Conservation (phyloP, 768 basidiomycete species). For the Boletales sp. region DNA sequence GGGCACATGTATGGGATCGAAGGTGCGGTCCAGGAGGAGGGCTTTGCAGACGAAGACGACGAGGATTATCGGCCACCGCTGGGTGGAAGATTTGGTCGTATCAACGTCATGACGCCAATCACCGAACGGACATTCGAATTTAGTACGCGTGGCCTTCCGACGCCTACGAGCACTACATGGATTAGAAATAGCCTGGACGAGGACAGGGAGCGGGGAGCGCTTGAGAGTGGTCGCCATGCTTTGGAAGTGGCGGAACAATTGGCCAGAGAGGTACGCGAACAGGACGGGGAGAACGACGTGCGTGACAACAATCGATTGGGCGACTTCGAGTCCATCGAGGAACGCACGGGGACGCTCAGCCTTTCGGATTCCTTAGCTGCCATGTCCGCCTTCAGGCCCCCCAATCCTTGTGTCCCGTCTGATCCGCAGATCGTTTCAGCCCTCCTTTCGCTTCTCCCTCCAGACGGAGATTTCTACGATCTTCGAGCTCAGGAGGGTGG, state of each 20-base stretch:
- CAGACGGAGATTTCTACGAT: slow-evolving; percentile 61
- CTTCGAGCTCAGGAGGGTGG: slow-evolving; percentile 50
- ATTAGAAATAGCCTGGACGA: slow-evolving; percentile 33
- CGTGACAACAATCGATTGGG: slow-evolving; percentile 4
- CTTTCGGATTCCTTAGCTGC: slow-evolving; percentile 61
- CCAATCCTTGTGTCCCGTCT: slow-evolving; percentile 89
- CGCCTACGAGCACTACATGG: slow-evolving; percentile 45
- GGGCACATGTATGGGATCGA: slow-evolving; percentile 19
- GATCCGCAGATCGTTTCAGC: slow-evolving; percentile 60
- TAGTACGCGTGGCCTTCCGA: slow-evolving; percentile 48
- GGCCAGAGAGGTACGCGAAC: slow-evolving; percentile 43
- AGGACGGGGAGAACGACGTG: slow-evolving; percentile 17
- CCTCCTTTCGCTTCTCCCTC: slow-evolving; percentile 60
- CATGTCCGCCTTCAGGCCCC: slow-evolving; percentile 62
- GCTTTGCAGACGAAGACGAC: slow-evolving; percentile 29
- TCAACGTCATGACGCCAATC: slow-evolving; percentile 97
- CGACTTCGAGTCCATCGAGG: slow-evolving; percentile 41
- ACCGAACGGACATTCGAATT: slow-evolving; percentile 92
- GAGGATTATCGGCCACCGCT: slow-evolving; percentile 42
- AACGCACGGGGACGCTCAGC: slow-evolving; percentile 61
- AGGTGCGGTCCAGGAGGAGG: slow-evolving; percentile 27
- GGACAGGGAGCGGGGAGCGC: slow-evolving; percentile 22
- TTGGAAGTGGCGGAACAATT: slow-evolving; percentile 54
- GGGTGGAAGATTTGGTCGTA: slow-evolving; percentile 74
- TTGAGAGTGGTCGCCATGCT: slow-evolving; percentile 41